Evolutionary conservation across 192 early-diverging fungal genomes (phyloP).

Genomic region (Coemansia javaensis): DNA sequence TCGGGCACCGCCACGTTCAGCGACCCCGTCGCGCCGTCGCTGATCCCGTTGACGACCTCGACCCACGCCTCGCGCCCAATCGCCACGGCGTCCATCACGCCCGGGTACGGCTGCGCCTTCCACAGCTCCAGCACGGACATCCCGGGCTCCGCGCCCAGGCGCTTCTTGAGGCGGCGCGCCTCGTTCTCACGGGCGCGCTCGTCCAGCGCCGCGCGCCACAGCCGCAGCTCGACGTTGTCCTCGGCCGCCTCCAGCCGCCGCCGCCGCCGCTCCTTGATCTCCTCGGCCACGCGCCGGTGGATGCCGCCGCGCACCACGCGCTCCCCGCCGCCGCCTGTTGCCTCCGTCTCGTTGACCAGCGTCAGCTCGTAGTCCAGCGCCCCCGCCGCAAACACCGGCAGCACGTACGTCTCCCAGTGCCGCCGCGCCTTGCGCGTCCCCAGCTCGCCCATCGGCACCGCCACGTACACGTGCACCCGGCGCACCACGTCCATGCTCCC

Average conservation of each 20-base stretch:
- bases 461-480: slow-evolving; percentile 45
- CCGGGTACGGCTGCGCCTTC: slow-evolving; percentile 43
- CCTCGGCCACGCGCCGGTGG: slow-evolving; percentile 31
- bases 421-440: slow-evolving; percentile 42
- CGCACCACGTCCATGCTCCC: slow-evolving; percentile 33
- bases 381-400: slow-evolving; percentile 49
- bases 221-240: slow-evolving; percentile 30
- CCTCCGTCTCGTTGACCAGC: slow-evolving; percentile 43
- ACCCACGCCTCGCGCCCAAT: slow-evolving; percentile 47
- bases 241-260: slow-evolving; percentile 24
- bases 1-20: slow-evolving; percentile 28
- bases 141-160: slow-evolving; percentile 14
- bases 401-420: slow-evolving; percentile 49
- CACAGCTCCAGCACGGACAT: slow-evolving; percentile 27
- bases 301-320: slow-evolving; percentile 36
- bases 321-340: slow-evolving; percentile 17
- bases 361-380: slow-evolving; percentile 50
- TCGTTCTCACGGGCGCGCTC: slow-evolving; percentile 36
- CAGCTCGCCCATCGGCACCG: slow-evolving; percentile 46
- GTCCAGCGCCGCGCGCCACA: slow-evolving; percentile 40
- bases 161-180: slow-evolving; percentile 18
- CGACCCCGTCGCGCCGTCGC: slow-evolving; percentile 40
- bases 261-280: slow-evolving; percentile 44
- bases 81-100: slow-evolving; percentile 44
- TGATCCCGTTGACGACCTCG: slow-evolving; percentile 45